phyloP scores from a whole-genome alignment of 2,329 filamentous ascomycete genomes.

The Xylariales sp. region DNA sequence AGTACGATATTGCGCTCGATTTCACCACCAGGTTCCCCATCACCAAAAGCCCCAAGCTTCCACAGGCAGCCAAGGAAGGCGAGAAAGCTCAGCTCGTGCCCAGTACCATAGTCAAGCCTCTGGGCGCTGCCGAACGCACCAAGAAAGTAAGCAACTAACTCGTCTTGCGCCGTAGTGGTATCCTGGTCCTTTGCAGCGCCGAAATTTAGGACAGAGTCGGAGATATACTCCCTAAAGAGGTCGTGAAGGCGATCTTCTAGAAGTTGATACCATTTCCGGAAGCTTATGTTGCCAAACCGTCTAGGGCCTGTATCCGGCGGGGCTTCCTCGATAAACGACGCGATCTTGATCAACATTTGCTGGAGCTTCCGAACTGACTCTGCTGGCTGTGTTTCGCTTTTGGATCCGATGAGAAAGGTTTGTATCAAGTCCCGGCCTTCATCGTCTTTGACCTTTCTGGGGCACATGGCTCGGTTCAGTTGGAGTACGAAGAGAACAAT shows the following conservation, averaged over 20 bases:
- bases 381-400: slow-evolving; percentile 36
- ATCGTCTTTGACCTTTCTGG: slow-evolving; percentile 45
- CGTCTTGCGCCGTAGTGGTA: slow-evolving; percentile 50
- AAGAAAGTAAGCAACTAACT: slow-evolving; percentile 75
- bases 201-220: slow-evolving; percentile 27
- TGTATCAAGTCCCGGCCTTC: slow-evolving; percentile 36
- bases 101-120: slow-evolving; percentile 90
- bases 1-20: slow-evolving; percentile 78
- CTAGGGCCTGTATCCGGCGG: slow-evolving; percentile 83
- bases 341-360: slow-evolving; percentile 60
- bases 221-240: slow-evolving; percentile 55
- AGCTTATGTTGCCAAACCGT: slow-evolving; percentile 89
- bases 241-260: slow-evolving; percentile 55
- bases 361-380: slow-evolving; percentile 61
- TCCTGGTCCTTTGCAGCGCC: slow-evolving; percentile 14
- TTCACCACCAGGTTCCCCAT: slow-evolving; percentile 45
- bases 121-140: slow-evolving; percentile 86
- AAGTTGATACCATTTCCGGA: slow-evolving; percentile 75
- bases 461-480: slow-evolving; percentile 83
- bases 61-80: slow-evolving; percentile 87
- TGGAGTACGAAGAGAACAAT: slow-evolving; percentile 86
- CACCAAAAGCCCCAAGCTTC: slow-evolving; percentile 78
- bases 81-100: slow-evolving; percentile 91
- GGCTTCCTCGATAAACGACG: slow-evolving; percentile 66
- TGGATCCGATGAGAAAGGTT: slow-evolving; percentile 40